Evolutionary conservation across 164 flowering plant genomes (phyloP).

Genomic region (Berberis vulgaris): DNA sequence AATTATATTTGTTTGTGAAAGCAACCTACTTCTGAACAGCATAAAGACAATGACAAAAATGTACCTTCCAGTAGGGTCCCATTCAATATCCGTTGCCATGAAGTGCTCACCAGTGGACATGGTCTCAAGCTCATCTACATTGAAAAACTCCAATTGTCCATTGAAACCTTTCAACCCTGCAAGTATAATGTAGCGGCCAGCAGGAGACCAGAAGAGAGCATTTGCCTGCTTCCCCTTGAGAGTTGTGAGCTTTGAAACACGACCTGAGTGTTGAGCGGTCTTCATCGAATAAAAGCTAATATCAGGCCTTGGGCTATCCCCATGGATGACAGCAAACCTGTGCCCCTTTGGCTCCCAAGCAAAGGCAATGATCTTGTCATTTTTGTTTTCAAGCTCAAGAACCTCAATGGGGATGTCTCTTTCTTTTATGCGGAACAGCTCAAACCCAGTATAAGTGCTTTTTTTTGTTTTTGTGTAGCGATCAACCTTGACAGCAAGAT

Average conservation of each 20-base stretch:
- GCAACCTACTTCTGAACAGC: no score
- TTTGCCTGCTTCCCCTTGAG: slow-evolving; percentile 91
- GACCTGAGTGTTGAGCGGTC: slow-evolving; percentile 39
- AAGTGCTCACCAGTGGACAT: slow-evolving; percentile 93
- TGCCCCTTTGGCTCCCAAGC: slow-evolving; percentile 99
- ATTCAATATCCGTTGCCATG: slow-evolving; percentile 93
- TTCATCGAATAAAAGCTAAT: slow-evolving; percentile 83
- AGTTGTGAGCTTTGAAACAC: slow-evolving; percentile 79
- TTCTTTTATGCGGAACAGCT: slow-evolving; percentile 95
- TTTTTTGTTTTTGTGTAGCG: slow-evolving; percentile 90
- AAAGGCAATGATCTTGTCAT: slow-evolving; percentile 92
- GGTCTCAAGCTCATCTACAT: slow-evolving; percentile 96
- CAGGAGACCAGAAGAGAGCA: slow-evolving; percentile 96
- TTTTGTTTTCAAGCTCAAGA: slow-evolving; percentile 95
- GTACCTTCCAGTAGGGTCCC: slow-evolving; percentile 99
- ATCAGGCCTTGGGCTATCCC: slow-evolving; percentile 85
- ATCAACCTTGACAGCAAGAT: slow-evolving; percentile 95
- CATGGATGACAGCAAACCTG: slow-evolving; percentile 92
- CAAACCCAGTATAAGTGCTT: slow-evolving; percentile 95
- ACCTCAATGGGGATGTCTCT: slow-evolving; percentile 96
- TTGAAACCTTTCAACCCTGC: slow-evolving; percentile 89
- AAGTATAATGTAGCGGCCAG: slow-evolving; percentile 69
- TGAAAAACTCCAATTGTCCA: slow-evolving; percentile 86
- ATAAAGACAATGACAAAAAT: neutral
- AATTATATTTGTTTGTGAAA: no score